These are phyloP conservation scores for Pichia cactophila DNA, from an alignment of 1,139 yeast species.

Conservation along the genomic window DNA sequence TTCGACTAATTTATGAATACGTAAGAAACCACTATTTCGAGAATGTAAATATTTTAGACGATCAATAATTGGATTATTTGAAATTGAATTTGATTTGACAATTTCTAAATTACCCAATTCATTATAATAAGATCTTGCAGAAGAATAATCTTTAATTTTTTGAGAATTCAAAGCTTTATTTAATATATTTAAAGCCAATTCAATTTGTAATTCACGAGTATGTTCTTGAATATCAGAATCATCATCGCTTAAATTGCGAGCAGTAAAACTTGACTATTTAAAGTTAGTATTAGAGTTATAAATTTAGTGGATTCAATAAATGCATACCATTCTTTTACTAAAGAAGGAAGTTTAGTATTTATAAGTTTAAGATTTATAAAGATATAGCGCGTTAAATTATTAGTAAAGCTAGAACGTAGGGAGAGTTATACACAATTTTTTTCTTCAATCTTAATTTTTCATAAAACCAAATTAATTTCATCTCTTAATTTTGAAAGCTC, in stretches of 20 bases:
- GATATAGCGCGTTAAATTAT: background rate
- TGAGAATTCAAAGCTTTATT: conserved; percentile 64
- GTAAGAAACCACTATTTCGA: conserved; percentile 73
- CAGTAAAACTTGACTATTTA: conserved; percentile 42
- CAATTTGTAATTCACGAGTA: conserved; percentile 82
- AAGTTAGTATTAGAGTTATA: background rate
- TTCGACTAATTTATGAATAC: conserved; percentile 41
- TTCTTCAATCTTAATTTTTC: too few species aligned
- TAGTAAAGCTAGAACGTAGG: background rate
- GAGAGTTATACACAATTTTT: too few species aligned
- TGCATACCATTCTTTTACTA: background rate
- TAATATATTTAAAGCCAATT: conserved; percentile 73
- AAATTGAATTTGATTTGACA: conserved; percentile 35
- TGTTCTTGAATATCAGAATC: conserved; percentile 77
- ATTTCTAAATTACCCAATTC: conserved; percentile 63
- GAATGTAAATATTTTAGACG: conserved; percentile 68
- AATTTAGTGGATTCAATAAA: too few species aligned
- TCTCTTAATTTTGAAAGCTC: conserved; percentile 24
- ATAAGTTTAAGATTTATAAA: too few species aligned
- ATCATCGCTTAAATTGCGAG: conserved; percentile 72
- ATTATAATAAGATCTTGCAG: conserved; percentile 52
- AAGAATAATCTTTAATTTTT: conserved; percentile 37
- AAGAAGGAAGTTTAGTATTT: too few species aligned
- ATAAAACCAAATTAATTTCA: conserved; percentile 18
- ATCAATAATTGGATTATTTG: conserved; percentile 57